Conservation (phyloP, 2,329 filamentous ascomycete genomes). For the Anthostomella pinea region DNA sequence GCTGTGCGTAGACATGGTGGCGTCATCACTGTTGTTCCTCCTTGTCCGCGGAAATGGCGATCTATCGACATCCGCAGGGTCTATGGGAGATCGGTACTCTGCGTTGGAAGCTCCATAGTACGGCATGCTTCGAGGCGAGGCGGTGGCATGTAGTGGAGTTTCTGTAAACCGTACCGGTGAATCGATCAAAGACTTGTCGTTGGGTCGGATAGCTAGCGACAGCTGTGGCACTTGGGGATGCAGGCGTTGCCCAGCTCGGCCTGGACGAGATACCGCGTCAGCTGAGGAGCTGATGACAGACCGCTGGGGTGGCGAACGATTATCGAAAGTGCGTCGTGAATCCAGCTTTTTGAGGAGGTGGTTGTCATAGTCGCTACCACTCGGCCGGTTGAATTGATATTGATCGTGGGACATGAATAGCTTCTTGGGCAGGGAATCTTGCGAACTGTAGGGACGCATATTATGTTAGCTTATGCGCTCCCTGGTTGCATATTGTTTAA, state of each 20-base stretch:
- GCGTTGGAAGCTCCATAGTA: slow-evolving; percentile 37
- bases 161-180: slow-evolving; percentile 44
- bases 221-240: slow-evolving; percentile 37
- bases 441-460: slow-evolving; percentile 31
- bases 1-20: slow-evolving; percentile 41
- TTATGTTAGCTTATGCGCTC: slow-evolving; percentile 13
- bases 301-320: slow-evolving; percentile 41
- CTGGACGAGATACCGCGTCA: slow-evolving; percentile 37
- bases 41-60: slow-evolving; percentile 44
- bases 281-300: slow-evolving; percentile 43
- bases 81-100: slow-evolving; percentile 45
- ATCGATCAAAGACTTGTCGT: slow-evolving; percentile 41
- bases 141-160: slow-evolving; percentile 45
- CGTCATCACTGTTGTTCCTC: slow-evolving; percentile 53
- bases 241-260: slow-evolving; percentile 36
- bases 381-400: slow-evolving; percentile 45
- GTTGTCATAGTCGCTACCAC: slow-evolving; percentile 42
- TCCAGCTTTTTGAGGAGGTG: slow-evolving; percentile 56
- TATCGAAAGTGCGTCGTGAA: slow-evolving; percentile 43
- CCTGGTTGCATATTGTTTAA: too few species aligned
- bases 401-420: slow-evolving; percentile 51
- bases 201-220: slow-evolving; percentile 45
- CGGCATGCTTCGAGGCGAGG: slow-evolving; percentile 44
- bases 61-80: slow-evolving; percentile 44
- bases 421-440: slow-evolving; percentile 40